Conservation (phyloP, 2,329 filamentous ascomycete genomes). For the Aspergillus tamarii region DNA sequence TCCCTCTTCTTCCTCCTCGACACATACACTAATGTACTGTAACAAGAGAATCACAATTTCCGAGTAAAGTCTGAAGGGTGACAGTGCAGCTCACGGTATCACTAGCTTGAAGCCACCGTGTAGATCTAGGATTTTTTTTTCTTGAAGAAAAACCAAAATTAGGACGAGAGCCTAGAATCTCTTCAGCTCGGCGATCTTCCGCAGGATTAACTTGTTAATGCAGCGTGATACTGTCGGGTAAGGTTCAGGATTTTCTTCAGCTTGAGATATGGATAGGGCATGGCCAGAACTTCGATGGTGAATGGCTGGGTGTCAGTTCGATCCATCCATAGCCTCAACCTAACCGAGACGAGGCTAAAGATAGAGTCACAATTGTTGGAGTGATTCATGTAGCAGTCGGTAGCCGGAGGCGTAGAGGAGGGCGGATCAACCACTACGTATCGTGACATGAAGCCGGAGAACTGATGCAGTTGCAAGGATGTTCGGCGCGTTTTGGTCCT, state of each 20-base stretch:
- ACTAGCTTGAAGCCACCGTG: background rate
- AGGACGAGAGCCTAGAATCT: background rate
- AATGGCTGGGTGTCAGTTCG: background rate
- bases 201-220: background rate
- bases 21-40: background rate
- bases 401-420: background rate
- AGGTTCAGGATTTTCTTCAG: background rate
- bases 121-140: background rate
- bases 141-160: background rate
- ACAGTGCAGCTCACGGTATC: background rate
- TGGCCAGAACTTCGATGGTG: background rate
- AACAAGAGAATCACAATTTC: background rate
- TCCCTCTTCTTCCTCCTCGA: fast-evolving
- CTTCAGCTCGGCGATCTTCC: background rate
- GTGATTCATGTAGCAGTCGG: background rate
- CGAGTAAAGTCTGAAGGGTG: background rate
- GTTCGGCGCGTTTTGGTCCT: background rate
- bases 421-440: background rate
- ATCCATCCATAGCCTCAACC: background rate
- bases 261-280: background rate
- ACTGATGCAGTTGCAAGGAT: background rate
- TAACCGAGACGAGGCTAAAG: background rate
- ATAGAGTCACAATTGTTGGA: background rate
- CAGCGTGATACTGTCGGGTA: background rate
- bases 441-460: background rate